Evolutionary conservation across 257 asterid genomes (phyloP).

Genomic region (Haberlea rhodopensis): DNA sequence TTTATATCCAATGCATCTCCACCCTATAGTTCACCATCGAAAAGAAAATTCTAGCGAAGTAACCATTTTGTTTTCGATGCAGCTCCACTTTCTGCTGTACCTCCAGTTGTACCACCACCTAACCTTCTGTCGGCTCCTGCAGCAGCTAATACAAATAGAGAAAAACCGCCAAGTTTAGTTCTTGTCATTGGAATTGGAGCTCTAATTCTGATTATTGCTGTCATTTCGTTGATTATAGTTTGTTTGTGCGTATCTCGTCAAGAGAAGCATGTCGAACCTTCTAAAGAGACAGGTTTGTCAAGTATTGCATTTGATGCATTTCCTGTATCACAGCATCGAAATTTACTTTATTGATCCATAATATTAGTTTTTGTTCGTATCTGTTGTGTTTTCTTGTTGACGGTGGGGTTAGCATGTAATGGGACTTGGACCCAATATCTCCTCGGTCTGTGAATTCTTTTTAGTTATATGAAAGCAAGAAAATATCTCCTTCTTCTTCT

Average conservation of each 20-base stretch:
- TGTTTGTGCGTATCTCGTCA: slow-evolving; percentile 56
- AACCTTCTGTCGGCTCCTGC: slow-evolving; percentile 55
- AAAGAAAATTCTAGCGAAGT: slow-evolving; percentile 8
- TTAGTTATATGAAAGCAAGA: background rate
- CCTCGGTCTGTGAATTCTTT: background rate
- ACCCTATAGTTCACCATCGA: background rate
- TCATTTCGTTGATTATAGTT: slow-evolving; percentile 49
- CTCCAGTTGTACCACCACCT: slow-evolving; percentile 55
- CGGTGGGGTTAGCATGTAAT: background rate
- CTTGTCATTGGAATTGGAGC: slow-evolving; percentile 73
- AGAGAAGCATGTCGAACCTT: slow-evolving; percentile 44
- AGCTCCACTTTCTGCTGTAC: slow-evolving; percentile 65
- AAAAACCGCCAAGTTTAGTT: slow-evolving; percentile 51
- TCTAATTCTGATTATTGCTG: slow-evolving; percentile 51
- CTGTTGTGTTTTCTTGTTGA: background rate
- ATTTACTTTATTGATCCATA: slow-evolving; percentile 4
- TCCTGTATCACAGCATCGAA: slow-evolving; percentile 15
- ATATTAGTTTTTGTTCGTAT: background rate
- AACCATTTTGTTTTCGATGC: slow-evolving; percentile 29
- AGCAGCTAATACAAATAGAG: slow-evolving; percentile 44
- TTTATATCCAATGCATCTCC: slow-evolving; percentile 3
- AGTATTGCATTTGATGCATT: slow-evolving; percentile 12
- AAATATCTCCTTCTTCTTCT: slow-evolving; percentile 24
- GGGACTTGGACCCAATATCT: slow-evolving; percentile 5
- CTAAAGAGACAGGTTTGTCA: slow-evolving; percentile 59